A percentile compares a stretch with the other conserved stretches of the same genome.
These are phyloP conservation scores for Astragalus glycyphyllos DNA, from an alignment of 306 rosid species.

Conservation along the genomic window DNA sequence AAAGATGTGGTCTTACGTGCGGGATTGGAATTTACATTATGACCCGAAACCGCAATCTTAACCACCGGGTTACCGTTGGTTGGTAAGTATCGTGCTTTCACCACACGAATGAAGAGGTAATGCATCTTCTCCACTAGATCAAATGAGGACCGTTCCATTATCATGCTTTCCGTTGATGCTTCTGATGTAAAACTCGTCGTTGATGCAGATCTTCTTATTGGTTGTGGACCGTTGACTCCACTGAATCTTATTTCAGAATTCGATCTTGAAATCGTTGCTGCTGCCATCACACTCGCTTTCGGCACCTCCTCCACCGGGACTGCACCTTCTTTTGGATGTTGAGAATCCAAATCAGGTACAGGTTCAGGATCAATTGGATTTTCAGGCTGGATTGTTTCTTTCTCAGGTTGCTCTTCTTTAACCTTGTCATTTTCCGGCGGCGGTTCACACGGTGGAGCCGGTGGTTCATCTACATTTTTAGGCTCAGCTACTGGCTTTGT, in stretches of 20 bases:
- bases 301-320: conserved; percentile 37
- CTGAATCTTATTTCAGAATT: conserved; percentile 50
- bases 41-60: conserved; percentile 57
- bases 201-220: conserved; percentile 48
- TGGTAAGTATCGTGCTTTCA: conserved; percentile 70
- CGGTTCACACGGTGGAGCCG: background rate
- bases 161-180: conserved; percentile 42
- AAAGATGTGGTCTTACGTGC: conserved; percentile 61
- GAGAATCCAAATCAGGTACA: background rate
- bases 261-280: conserved; percentile 39
- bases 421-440: conserved; percentile 37
- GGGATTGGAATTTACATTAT: conserved; percentile 57
- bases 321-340: background rate
- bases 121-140: conserved; percentile 97
- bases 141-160: conserved; percentile 67
- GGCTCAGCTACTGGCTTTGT: conserved; percentile 9
- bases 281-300: conserved; percentile 4
- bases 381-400: conserved; percentile 17
- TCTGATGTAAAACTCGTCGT: conserved; percentile 49
- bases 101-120: conserved; percentile 77
- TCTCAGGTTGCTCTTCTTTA: conserved; percentile 20
- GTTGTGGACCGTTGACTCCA: conserved; percentile 56
- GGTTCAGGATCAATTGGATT: conserved; percentile 15
- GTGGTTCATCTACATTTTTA: conserved; percentile 2
- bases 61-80: conserved; percentile 62